Evolutionary conservation across 2,329 filamentous ascomycete genomes (phyloP), one percentile per base, ranked within the genome.

Genomic region (Neoascochyta sp.): DNA sequence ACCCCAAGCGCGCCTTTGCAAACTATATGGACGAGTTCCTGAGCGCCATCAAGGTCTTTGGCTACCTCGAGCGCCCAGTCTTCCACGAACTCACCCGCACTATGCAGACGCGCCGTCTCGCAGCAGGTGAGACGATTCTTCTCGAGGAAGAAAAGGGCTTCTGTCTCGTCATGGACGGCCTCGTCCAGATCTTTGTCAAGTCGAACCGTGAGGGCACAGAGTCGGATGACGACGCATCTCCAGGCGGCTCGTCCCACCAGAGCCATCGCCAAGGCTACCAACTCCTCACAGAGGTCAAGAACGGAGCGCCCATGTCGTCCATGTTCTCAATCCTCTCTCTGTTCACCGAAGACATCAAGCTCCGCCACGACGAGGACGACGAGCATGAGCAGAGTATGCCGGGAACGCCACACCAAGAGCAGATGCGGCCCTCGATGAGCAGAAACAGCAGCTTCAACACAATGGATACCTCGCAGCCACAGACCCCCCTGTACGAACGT

Each of bases 1-100:
- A 89, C 41, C 81, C 80, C 16, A 98, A 98, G 63, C 81, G 88
- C 1, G 92, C 90, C 0, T 71, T 98, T 24, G 81, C 87, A n/a
- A 98, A 89, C 59, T 98, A 98, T 50, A 73, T 98, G 15, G 92
- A 98, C 64, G 93, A 98, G 62, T 98, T 98, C 51, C 70, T 98
- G 13, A 96, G 89, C 58, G 92, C 93, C 16, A 98, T 98, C 69
- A 98, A 96, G 64, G 92, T 98, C 35, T 98, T 98, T 65, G 92
- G 92, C 7, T 98, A 96, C 57, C 71, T 98, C 23, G 92, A 98
- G 61, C 80, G 92, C 15, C 88, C 92, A 0, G 92, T 98, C 22
- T 98, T 98, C 55, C 93, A 98, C 56, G 92, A 98, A 65, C 76
- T 98, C 50, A 98, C 92, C 0, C 75, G 92, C 37, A 95, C 89